These are phyloP conservation scores for carrot (Daucus carota) DNA, from an alignment of 129 eudicot genomes.

Conservation along the genomic window DH1_v3.0 NC_030382.2:49280001-49280500, in stretches of 20 bases:
- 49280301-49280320: constrained; percentile 45
- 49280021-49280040: constrained; percentile 67
- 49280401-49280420: constrained; percentile 81
- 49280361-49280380: neutral
- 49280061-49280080: constrained; percentile 90
- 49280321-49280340: neutral
- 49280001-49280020: constrained; percentile 65
- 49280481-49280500: constrained; percentile 85
- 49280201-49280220: constrained; percentile 85
- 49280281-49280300: constrained; percentile 43
- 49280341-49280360: neutral
- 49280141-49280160: constrained; percentile 89
- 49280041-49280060: constrained; percentile 85
- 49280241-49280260: constrained; percentile 70
- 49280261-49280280: constrained; percentile 79
- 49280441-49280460: constrained; percentile 62
- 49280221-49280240: constrained; percentile 93
- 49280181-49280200: constrained; percentile 85
- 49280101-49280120: constrained; percentile 93
- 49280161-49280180: constrained; percentile 63
- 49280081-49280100: constrained; percentile 89
- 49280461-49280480: constrained; percentile 78
- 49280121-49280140: constrained; percentile 89
- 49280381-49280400: constrained; percentile 20
- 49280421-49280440: constrained; percentile 72